Evolutionary conservation across 306 rosid species (phyloP), one percentile per base, ranked within the genome.

Genomic region (Datisca glomerata): DNA sequence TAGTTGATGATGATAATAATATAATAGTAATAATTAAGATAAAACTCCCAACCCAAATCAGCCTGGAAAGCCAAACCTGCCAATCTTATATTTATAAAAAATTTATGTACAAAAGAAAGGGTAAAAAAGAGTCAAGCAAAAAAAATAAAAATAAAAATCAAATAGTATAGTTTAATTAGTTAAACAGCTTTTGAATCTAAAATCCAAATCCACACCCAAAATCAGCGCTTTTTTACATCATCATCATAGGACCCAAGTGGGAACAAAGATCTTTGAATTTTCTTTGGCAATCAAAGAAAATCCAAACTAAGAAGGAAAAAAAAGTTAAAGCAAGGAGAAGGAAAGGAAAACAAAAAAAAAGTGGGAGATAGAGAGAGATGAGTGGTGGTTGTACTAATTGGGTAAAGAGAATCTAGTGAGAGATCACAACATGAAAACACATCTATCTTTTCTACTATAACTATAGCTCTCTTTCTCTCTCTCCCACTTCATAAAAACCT

Each of bases 391-490:
- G 93, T 74, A 79, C 74, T 76, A 71, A 65, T 34, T 73, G 56
- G 82, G 66, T 57, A 67, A 71, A 67, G 69, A 79, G 95, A 89
- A 84, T 87, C 93, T 87, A 74, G 57, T 14, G 61, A 64, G 67
- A 80, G 85, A 73, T 82, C 66, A 60, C 20, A 57, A 21, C 69
- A 53, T 56, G 67, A 51, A 53, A 53, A 39, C 46, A 63, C 50
- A 53, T 37, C 50, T 53, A 52, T 21, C 57, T 28, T 32, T 58
- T 41, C 56, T 24, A 35, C 24, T 50, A 10, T 21, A 27, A 18
- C 40, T 29, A 32, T 29, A 5, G 14, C 44, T 42, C 41, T 21
- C 16, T 18, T 48, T 13, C 57, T 22, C 29, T n/a, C 34, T 48
- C 66, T 41, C 53, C 69, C 58, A 64, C 70, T 55, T 61, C 61